Conservation (phyloP, 2,329 filamentous ascomycete species). For the Microdochium nivale region DNA sequence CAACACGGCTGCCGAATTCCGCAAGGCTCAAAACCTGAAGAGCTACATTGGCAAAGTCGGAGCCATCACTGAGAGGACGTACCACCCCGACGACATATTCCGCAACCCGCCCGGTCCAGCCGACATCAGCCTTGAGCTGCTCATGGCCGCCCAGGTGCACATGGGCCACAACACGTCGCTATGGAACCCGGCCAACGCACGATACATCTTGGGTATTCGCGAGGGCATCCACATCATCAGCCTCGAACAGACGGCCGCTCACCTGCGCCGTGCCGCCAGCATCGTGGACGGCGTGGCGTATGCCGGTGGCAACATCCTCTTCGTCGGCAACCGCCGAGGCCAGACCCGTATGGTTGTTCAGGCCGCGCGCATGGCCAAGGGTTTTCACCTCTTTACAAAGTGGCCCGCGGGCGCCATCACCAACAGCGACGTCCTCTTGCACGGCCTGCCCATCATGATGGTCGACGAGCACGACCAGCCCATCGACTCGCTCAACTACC, state of each 20-base stretch:
- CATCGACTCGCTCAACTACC: conserved; percentile 53
- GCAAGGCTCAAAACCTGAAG: conserved; percentile 31
- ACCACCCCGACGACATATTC: conserved; percentile 59
- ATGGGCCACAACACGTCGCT: conserved; percentile 84
- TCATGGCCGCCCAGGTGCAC: conserved; percentile 81
- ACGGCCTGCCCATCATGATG: conserved; percentile 59
- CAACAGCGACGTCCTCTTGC: conserved; percentile 85
- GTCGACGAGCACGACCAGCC: conserved; percentile 65
- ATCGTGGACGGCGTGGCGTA: conserved; percentile 82
- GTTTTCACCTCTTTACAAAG: conserved; percentile 82
- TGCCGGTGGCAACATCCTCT: conserved; percentile 76
- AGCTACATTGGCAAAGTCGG: conserved; percentile 38
- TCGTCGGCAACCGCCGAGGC: conserved; percentile 78
- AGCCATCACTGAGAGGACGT: conserved; percentile 41
- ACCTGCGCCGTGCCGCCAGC: conserved; percentile 87
- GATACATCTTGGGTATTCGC: conserved; percentile 88
- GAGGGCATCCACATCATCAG: conserved; percentile 89
- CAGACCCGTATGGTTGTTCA: conserved; percentile 75
- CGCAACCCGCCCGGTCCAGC: conserved; percentile 64
- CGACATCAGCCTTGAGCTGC: conserved; percentile 81
- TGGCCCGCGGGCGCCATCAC: conserved; percentile 92
- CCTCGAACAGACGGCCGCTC: conserved; percentile 78
- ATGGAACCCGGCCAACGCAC: conserved; percentile 91
- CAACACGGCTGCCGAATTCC: conserved; percentile 25
- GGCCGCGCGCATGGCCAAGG: conserved; percentile 68